Base-by-base conservation (phyloP, 805 yeast genomes). In the Saturnispora sanitii region DNA sequence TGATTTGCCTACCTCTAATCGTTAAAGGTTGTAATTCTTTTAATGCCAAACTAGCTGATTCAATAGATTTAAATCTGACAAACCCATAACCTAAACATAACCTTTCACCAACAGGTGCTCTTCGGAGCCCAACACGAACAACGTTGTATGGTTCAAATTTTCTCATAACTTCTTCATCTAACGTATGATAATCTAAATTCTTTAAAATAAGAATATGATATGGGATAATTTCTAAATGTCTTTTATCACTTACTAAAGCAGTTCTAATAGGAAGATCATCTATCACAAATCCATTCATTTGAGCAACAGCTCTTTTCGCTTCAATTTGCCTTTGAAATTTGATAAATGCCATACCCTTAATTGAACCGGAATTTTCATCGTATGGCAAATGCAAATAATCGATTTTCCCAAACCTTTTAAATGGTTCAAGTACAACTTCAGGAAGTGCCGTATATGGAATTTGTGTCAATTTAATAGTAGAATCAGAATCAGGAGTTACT, bases 11-110 rank as follows among this genome's bases (percentile, higher is more conserved):
- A 1, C 68, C 75, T 33, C 67, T 62, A 41, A 79, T 62, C 26
- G 52, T 57, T 6, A 64, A 45, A 6, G 68, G 73, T 42, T 68
- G 60, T 27, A 70, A 49, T 20, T 52, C 59, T 9, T 50, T 53
- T 35, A 78, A 55, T 1, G 86, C 83, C 22, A 56, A 56, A 5
- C 55, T 49, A 6, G 71, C 77, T 13, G 70, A 58, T 5, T 61
- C 68, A 4, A 47, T 44, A 6, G 54, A 50, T 12, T 66, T 69
- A 51, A 76, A 79, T 48, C 81, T 78, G 25, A 79, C 64, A 48
- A 76, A 79, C 1, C 83, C 85, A 52, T 73, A 75, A 2, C 83
- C 84, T 12, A 57, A 38, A 18, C 58, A 53, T 35, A 49, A 43
- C 13, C 47, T 38, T 1, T 57, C 50, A 6, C 32, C 41, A n/a